Evolutionary conservation across 352 stramenopile genomes (phyloP), one percentile per base, ranked within the genome.

Genomic region (Pythium apleroticum): DNA sequence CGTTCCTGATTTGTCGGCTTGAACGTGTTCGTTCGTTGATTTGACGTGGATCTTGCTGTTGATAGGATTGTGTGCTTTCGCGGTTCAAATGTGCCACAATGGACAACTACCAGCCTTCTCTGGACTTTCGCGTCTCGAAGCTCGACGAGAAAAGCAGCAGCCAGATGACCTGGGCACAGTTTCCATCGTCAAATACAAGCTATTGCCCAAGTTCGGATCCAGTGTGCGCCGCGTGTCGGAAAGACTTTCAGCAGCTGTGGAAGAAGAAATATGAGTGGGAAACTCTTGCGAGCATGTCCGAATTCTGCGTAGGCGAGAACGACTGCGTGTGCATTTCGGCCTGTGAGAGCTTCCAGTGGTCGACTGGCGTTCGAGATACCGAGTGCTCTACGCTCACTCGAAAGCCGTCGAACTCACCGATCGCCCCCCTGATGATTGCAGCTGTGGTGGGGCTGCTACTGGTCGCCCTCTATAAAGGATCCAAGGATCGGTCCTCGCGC

Each of bases 101-200:
- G 43, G 43, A 6, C 43, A 3, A 50, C 15, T 50, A 27, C 4
- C 19, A 22, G 8, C 2, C 43, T 9, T 50, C 4, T 1, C 1
- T 15, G 5, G 22, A 22, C 19, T 50, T 27, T 27, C 43, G 43
- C 14, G 4, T 27, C 3, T 5, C 19, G 11, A 22, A 50, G 14
- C 43, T 50, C 2, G 19, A 27, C 19, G 4, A 3, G 4, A 27
- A 50, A 3, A 25, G 14, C 43, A 27, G 22, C 43, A 22, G 22
- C 25, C 11, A 9, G 17, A 39, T 15, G 33, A 6, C 33, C 6
- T 17, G 2, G 3, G 33, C 33, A 2, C 8, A 17, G 33, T 68
- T 68, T 17, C 61, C 61, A 9, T 48, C 52, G 15, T n/a, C 33
- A 19, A 68, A 68, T 52, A 62, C 61, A 22, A 68, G 52, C 8